Conservation (phyloP, 1,284 basidiomycete genomes). For the Cutaneotrichosporon sp. region DNA sequence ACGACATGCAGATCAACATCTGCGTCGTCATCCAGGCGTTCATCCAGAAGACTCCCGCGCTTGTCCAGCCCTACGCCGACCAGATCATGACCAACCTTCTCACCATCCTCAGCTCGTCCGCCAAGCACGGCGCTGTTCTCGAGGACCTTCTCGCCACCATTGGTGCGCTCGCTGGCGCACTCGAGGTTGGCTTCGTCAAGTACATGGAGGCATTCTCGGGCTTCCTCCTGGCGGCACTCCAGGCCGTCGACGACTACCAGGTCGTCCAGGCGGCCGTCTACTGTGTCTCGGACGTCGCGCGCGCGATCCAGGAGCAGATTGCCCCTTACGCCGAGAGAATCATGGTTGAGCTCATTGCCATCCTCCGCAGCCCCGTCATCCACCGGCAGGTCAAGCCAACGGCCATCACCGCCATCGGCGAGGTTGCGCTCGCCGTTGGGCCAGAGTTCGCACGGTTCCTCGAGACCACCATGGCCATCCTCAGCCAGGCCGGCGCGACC, state of each 20-base stretch:
- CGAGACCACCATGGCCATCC: conserved; percentile 83
- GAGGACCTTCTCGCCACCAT: conserved; percentile 96
- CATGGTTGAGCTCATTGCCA: conserved; percentile 87
- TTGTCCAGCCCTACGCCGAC: conserved; percentile 86
- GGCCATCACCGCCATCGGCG: conserved; percentile 92
- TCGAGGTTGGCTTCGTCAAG: conserved; percentile 80
- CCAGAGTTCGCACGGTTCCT: conserved; percentile 84
- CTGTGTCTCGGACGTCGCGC: conserved; percentile 91
- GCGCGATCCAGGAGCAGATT: conserved; percentile 81
- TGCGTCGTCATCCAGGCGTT: conserved; percentile 85
- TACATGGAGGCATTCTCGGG: conserved; percentile 90
- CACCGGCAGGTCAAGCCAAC: conserved; percentile 95
- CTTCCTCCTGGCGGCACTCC: conserved; percentile 84
- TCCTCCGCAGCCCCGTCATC: conserved; percentile 85
- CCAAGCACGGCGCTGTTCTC: conserved; percentile 91
- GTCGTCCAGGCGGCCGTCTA: conserved; percentile 94
- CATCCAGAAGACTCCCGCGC: conserved; percentile 75
- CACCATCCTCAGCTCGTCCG: conserved; percentile 77
- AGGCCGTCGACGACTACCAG: conserved; percentile 91
- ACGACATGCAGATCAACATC: conserved; percentile 94
- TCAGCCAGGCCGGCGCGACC: conserved; percentile 84
- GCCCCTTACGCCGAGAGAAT: conserved; percentile 80
- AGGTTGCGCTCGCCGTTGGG: conserved; percentile 92
- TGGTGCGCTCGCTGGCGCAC: conserved; percentile 75
- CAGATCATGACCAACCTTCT: conserved; percentile 92